These are phyloP conservation scores for Coniferiporia weirii DNA, from an alignment of 1,284 basidiomycete genomes.

Conservation along the genomic window DNA sequence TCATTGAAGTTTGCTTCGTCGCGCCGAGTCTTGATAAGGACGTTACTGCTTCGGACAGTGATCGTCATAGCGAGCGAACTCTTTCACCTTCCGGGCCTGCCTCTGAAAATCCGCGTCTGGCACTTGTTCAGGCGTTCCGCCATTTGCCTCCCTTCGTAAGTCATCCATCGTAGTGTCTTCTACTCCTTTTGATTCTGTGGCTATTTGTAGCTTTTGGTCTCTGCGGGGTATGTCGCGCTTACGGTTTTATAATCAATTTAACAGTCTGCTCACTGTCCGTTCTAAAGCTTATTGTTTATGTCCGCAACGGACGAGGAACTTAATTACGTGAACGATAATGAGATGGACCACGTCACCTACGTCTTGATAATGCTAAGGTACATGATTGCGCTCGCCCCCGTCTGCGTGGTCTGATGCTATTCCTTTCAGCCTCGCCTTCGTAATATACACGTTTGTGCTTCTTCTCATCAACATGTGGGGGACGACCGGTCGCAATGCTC, in stretches of 20 bases:
- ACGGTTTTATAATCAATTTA: neutral
- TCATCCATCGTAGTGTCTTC: slow-evolving; percentile 20
- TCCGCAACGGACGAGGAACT: slow-evolving; percentile 90
- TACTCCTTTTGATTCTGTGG: neutral
- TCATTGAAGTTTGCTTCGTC: slow-evolving; percentile 86
- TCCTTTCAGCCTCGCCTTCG: slow-evolving; percentile 55
- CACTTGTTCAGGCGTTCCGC: slow-evolving; percentile 62
- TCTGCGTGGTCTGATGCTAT: neutral
- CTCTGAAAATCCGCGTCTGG: slow-evolving; percentile 28
- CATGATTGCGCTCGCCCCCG: neutral
- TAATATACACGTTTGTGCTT: slow-evolving; percentile 69
- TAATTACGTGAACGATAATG: slow-evolving; percentile 55
- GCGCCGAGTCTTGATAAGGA: slow-evolving; percentile 31
- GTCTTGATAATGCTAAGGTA: slow-evolving; percentile 79
- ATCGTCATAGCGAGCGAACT: slow-evolving; percentile 60
- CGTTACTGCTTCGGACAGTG: slow-evolving; percentile 34
- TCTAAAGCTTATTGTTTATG: slow-evolving; percentile 70
- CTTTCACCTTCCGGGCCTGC: slow-evolving; percentile 31
- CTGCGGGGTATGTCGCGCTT: slow-evolving; percentile 44
- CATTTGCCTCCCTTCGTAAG: slow-evolving; percentile 84
- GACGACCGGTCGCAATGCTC: slow-evolving; percentile 56
- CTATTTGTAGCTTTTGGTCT: slow-evolving; percentile 52
- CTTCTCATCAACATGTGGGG: slow-evolving; percentile 53
- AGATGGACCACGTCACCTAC: slow-evolving; percentile 88
- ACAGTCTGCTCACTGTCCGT: slow-evolving; percentile 5